Base-by-base conservation (phyloP, 192 early-diverging fungal species). In the Helicostylum pulchrum region DNA sequence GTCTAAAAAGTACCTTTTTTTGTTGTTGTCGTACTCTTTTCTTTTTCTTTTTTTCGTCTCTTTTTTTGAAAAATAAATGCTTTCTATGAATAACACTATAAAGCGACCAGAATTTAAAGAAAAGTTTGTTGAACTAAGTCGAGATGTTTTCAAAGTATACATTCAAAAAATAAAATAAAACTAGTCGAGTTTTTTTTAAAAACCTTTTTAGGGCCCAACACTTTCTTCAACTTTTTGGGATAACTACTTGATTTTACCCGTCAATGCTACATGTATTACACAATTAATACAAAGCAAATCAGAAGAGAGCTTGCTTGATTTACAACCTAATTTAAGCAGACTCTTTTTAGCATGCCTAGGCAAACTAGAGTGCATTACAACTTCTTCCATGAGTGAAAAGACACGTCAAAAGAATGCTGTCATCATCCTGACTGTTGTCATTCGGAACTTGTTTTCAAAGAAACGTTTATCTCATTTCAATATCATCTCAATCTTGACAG, bases 61-160 rank as follows among this genome's bases (percentile, higher is more conserved):
- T 47, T 46, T 47, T 21, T 31, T 57, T 44, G 4, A 2, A 36
- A 57, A 57, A 21, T 30, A 60, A 44, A 47, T 30, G 45, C 43
- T 46, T n/a, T 46, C 48, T 19, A 39, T 43, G 8, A 23, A 14
- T 43, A 71, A 63, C 39, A 74, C 62, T 26, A 26, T 26, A 4
- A 20, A 44, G 62, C 78, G 75, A 48, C 58, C 64, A 44, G 23
- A 26, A 20, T 74, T 82, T 21, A 79, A 80, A 71, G 76, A 82
- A 61, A 82, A 82, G 62, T 80, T 82, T 80, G 74, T 82, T 31
- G 73, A 77, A 58, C 72, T 78, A 32, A 79, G 70, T 36, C 76
- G 80, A 66, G 67, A 61, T 58, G 67, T 82, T 20, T 72, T 82
- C 15, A 75, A 75, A 61, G 80, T 82, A 78, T 26, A 26, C 26